These are phyloP conservation scores for Mycena indigotica DNA, from an alignment of 768 basidiomycete genomes.

Conservation along the genomic window DNA sequence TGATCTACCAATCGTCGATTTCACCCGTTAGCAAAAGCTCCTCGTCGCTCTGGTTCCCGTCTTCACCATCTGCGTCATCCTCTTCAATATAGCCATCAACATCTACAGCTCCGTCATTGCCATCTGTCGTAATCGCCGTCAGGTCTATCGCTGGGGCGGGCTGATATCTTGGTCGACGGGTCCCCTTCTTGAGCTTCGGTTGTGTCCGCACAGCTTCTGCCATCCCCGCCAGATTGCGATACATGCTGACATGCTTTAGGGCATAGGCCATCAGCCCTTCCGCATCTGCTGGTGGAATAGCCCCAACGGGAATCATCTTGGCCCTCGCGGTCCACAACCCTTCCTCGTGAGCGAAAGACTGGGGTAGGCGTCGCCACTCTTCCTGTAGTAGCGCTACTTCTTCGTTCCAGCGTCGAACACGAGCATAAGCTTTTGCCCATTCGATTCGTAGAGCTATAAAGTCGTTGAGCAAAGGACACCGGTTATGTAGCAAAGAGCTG, in stretches of 20 bases:
- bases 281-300: background rate
- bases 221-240: background rate
- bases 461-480: background rate
- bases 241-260: background rate
- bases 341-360: slow-evolving; percentile 3
- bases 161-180: too few species aligned
- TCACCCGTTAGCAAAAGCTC: too few species aligned
- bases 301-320: background rate
- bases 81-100: too few species aligned
- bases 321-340: slow-evolving; percentile 4
- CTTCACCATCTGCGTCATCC: too few species aligned
- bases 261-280: slow-evolving; percentile 8
- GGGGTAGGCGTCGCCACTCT: slow-evolving; percentile 8
- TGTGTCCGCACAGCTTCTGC: slow-evolving; percentile 4
- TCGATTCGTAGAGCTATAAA: background rate
- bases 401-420: slow-evolving; percentile 11
- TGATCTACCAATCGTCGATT: too few species aligned
- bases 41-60: too few species aligned
- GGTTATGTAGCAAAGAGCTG: too few species aligned
- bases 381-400: slow-evolving; percentile 14
- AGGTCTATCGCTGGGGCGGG: too few species aligned
- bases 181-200: too few species aligned
- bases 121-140: too few species aligned
- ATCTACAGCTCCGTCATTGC: too few species aligned
- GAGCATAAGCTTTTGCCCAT: too few species aligned